Evolutionary conservation across 352 stramenopile genomes (phyloP).

Genomic region (Detonula confervacea): DNA sequence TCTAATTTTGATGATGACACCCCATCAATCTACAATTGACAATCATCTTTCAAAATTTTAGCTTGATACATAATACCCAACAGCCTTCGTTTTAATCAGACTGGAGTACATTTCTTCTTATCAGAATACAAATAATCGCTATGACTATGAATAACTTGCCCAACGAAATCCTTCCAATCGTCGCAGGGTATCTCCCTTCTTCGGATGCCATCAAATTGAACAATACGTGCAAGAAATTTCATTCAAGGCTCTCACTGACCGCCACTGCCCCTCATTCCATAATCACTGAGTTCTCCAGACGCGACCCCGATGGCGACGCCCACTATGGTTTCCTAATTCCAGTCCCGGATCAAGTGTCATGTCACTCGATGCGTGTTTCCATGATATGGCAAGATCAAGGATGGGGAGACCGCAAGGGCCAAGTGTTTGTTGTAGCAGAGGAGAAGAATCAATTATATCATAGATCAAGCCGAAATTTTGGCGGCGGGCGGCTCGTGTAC

Average conservation of each 20-base stretch:
- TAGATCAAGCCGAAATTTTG: background rate
- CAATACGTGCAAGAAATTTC: slow-evolving; percentile 17
- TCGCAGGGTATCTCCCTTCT: slow-evolving; percentile 18
- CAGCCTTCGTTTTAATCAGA: too few relatives aligned
- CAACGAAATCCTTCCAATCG: slow-evolving; percentile 14
- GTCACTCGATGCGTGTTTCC: slow-evolving; percentile 22
- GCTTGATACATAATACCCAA: too few relatives aligned
- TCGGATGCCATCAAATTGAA: slow-evolving; percentile 19
- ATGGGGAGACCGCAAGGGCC: slow-evolving; percentile 35
- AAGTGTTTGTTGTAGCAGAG: slow-evolving; percentile 19
- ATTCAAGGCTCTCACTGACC: slow-evolving; percentile 3
- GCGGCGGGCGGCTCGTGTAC: background rate
- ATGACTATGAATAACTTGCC: slow-evolving; percentile 28
- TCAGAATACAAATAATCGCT: too few relatives aligned
- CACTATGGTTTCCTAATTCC: slow-evolving; percentile 14
- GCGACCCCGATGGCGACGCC: slow-evolving; percentile 1
- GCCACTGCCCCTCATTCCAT: background rate
- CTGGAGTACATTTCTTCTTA: too few relatives aligned
- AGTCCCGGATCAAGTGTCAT: slow-evolving; percentile 1
- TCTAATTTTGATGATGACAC: too few relatives aligned
- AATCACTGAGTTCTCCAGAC: slow-evolving; percentile 5
- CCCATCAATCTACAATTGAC: too few relatives aligned
- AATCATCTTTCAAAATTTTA: too few relatives aligned
- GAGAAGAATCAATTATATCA: background rate
- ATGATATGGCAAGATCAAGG: slow-evolving; percentile 44